Evolutionary conservation across 139 green algal genomes (phyloP).

Genomic region (Picochlorum sp.): DNA sequence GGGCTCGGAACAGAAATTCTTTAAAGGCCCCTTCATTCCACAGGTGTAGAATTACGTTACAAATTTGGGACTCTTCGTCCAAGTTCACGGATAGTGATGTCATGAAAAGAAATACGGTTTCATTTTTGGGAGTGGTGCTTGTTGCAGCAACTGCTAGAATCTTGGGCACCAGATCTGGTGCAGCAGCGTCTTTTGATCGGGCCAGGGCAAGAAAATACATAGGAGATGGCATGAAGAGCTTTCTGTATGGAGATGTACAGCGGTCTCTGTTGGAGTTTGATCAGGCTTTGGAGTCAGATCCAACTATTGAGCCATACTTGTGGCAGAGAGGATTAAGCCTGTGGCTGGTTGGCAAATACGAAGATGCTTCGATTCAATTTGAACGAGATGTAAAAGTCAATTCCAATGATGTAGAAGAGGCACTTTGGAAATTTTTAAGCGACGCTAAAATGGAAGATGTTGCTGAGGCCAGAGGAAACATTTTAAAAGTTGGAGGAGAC

Average conservation of each 20-base stretch:
- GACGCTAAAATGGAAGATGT: conserved; percentile 54
- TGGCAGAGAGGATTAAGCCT: conserved; percentile 54
- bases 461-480: conserved; percentile 41
- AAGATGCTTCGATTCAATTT: conserved; percentile 47
- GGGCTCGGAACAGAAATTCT: too few species aligned
- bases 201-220: too few species aligned
- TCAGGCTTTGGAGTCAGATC: conserved; percentile 18
- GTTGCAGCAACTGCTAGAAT: neutral
- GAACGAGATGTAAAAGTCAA: conserved; percentile 75
- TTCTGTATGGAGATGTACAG: conserved; percentile 32
- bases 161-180: neutral
- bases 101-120: neutral
- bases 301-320: conserved; percentile 31
- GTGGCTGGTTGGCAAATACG: conserved; percentile 57
- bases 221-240: conserved; percentile 7
- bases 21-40: too few species aligned
- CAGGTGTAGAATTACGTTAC: too few species aligned
- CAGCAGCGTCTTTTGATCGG: neutral
- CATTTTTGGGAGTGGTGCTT: neutral
- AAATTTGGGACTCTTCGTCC: too few species aligned
- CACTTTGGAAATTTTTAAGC: conserved; percentile 74
- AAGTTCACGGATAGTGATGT: neutral
- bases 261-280: conserved; percentile 51
- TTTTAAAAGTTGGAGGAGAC: conserved; percentile 73
- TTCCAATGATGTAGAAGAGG: conserved; percentile 84